Evolutionary conservation across 768 basidiomycete species (phyloP).

Genomic region (Hygrophorus pudorinus): DNA sequence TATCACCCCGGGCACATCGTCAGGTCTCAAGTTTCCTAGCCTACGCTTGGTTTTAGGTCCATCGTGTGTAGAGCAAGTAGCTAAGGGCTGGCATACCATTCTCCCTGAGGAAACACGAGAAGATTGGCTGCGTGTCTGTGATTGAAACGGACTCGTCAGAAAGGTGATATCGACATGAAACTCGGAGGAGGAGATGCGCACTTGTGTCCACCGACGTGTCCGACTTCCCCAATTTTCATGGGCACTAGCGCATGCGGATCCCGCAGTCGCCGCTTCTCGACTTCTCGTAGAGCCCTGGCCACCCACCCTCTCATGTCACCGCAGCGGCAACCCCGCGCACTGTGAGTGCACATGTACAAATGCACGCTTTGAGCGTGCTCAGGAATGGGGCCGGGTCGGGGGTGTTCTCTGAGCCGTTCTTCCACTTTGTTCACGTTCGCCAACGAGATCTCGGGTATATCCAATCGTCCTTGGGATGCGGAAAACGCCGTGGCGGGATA

Average conservation of each 20-base stretch:
- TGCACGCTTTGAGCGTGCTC: conserved; percentile 21
- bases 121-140: conserved; percentile 60
- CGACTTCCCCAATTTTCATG: conserved; percentile 52
- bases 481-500: conserved; percentile 47
- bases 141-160: neutral
- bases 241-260: conserved; percentile 16
- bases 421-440: conserved; percentile 42
- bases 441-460: conserved; percentile 37
- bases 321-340: conserved; percentile 70
- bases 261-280: conserved; percentile 25
- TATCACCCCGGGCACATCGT: conserved; percentile 46
- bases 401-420: conserved; percentile 23
- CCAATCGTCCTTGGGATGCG: conserved; percentile 31
- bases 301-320: conserved; percentile 55
- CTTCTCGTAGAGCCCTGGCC: conserved; percentile 39
- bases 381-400: conserved; percentile 6
- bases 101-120: conserved; percentile 59
- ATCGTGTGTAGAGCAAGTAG: neutral
- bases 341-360: conserved; percentile 74
- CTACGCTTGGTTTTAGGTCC: conserved; percentile 23
- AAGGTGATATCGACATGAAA: too few relatives aligned
- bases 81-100: conserved; percentile 44
- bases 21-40: conserved; percentile 51
- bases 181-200: conserved; percentile 25
- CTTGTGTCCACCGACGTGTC: conserved; percentile 82